These are phyloP conservation scores for Globisporangium lucens DNA, from an alignment of 352 stramenopile species.

Conservation along the genomic window DNA sequence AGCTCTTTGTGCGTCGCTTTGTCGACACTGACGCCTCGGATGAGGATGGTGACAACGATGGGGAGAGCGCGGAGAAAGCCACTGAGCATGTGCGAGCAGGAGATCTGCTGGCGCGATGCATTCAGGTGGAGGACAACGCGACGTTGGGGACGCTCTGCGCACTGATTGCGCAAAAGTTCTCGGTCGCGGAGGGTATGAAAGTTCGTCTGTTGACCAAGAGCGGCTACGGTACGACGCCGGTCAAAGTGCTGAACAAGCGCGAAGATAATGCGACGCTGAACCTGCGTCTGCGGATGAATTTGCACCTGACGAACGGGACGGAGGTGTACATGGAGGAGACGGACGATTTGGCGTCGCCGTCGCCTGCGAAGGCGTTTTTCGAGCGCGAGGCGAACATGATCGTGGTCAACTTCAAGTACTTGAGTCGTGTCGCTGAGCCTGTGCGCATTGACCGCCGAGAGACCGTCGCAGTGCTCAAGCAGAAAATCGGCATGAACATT, in stretches of 20 bases:
- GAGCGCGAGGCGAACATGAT: constrained; percentile 81
- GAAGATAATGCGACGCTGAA: constrained; percentile 38
- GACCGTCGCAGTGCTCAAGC: constrained; percentile 56
- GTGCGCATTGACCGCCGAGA: constrained; percentile 77
- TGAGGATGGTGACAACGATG: constrained; percentile 1
- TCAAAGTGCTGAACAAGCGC: constrained; percentile 64
- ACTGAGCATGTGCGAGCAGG: not conserved
- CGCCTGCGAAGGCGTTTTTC: constrained; percentile 59
- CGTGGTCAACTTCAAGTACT: constrained; percentile 68
- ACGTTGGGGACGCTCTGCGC: constrained; percentile 48
- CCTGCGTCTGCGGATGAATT: constrained; percentile 51
- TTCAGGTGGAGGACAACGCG: constrained; percentile 65
- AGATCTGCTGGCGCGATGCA: constrained; percentile 42
- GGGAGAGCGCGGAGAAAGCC: constrained; percentile 12
- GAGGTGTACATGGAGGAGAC: constrained; percentile 79
- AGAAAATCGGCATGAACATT: constrained; percentile 49
- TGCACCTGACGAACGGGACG: constrained; percentile 63
- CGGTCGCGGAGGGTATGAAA: constrained; percentile 28
- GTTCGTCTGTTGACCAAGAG: constrained; percentile 73
- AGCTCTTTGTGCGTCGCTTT: constrained; percentile 74
- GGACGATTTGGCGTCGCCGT: constrained; percentile 37
- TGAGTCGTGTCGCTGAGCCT: constrained; percentile 34
- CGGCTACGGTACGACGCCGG: constrained; percentile 56
- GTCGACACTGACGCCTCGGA: constrained; percentile 27
- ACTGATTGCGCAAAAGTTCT: constrained; percentile 56